Evolutionary conservation across 352 stramenopile species (phyloP).

Genomic region (Pythium brassicae): DNA sequence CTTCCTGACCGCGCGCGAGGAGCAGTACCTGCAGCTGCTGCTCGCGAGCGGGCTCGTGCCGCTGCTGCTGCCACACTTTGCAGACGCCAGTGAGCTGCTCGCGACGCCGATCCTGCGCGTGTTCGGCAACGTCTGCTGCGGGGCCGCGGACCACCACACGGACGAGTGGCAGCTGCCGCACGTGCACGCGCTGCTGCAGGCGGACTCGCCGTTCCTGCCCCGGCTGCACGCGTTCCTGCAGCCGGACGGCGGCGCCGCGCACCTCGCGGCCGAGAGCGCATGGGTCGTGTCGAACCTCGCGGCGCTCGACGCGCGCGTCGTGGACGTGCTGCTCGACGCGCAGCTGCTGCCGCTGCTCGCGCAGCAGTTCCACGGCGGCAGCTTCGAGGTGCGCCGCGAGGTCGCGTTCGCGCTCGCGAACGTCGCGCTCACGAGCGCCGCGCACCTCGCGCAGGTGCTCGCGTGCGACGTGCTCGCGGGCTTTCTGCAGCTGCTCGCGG

Average conservation of each 20-base stretch:
- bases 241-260: slow-evolving; percentile 24
- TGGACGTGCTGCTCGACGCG: slow-evolving; percentile 47
- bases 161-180: slow-evolving; percentile 71
- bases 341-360: slow-evolving; percentile 52
- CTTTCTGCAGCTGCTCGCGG: slow-evolving; percentile 51
- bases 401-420: slow-evolving; percentile 72
- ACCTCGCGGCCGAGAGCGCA: slow-evolving; percentile 56
- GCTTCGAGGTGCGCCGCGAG: slow-evolving; percentile 67
- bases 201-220: slow-evolving; percentile 48
- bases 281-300: slow-evolving; percentile 82
- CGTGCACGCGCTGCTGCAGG: slow-evolving; percentile 34
- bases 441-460: slow-evolving; percentile 50
- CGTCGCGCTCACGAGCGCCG: slow-evolving; percentile 55
- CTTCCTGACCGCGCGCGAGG: slow-evolving; percentile 81
- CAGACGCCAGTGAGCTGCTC: slow-evolving; percentile 51
- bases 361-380: slow-evolving; percentile 52
- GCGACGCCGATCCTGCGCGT: slow-evolving; percentile 74
- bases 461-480: slow-evolving; percentile 32
- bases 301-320: slow-evolving; percentile 42
- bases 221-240: slow-evolving; percentile 61
- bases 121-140: slow-evolving; percentile 78
- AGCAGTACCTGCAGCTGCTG: slow-evolving; percentile 61
- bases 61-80: slow-evolving; percentile 56
- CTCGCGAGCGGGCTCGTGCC: slow-evolving; percentile 53
- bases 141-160: slow-evolving; percentile 60